Evolutionary conservation across 1,139 yeast genomes (phyloP).

Genomic region (Hansenula anomala): DNA sequence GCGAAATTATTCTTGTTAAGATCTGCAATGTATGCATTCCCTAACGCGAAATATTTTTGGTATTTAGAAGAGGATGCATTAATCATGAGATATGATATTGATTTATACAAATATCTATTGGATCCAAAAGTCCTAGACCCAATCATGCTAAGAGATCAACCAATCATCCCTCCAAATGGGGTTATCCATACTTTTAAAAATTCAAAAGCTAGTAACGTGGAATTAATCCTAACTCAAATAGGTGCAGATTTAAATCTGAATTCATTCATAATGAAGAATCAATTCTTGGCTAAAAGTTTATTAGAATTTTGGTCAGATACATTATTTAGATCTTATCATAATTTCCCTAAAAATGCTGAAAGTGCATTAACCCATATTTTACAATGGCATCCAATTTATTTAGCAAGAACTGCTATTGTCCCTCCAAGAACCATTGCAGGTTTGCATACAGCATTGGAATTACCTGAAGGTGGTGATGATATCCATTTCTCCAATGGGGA

Average conservation of each 20-base stretch:
- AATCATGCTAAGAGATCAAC: slow-evolving; percentile 58
- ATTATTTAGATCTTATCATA: slow-evolving; percentile 57
- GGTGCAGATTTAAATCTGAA: slow-evolving; percentile 55
- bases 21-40: slow-evolving; percentile 86
- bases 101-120: slow-evolving; percentile 53
- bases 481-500: slow-evolving; percentile 55
- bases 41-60: slow-evolving; percentile 81
- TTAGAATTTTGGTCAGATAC: slow-evolving; percentile 75
- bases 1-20: slow-evolving; percentile 53
- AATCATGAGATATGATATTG: slow-evolving; percentile 59
- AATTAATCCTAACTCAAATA: slow-evolving; percentile 64
- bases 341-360: slow-evolving; percentile 57
- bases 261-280: slow-evolving; percentile 66
- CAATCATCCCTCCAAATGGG: slow-evolving; percentile 65
- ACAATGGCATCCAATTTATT: slow-evolving; percentile 88
- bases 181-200: slow-evolving; percentile 66
- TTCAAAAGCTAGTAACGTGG: slow-evolving; percentile 46
- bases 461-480: slow-evolving; percentile 31
- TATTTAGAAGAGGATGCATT: slow-evolving; percentile 72
- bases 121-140: slow-evolving; percentile 52
- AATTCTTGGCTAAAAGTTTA: slow-evolving; percentile 56
- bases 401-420: slow-evolving; percentile 68
- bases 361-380: slow-evolving; percentile 74
- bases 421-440: slow-evolving; percentile 56
- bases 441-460: slow-evolving; percentile 30